These are phyloP conservation scores for Hevea brasiliensis DNA, from an alignment of 345 rosid species.

Conservation along the genomic window DNA sequence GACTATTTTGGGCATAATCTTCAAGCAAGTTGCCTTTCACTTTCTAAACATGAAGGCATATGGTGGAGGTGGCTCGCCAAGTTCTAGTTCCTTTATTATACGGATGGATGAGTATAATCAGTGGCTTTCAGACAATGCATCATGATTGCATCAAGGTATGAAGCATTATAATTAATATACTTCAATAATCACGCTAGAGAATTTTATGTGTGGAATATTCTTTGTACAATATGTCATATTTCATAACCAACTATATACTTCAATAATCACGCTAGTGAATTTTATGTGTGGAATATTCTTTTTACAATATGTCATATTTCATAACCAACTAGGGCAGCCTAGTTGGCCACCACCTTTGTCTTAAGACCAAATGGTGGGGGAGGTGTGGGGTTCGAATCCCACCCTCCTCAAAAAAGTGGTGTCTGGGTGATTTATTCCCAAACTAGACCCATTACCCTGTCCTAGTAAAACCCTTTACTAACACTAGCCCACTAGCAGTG, in stretches of 20 bases:
- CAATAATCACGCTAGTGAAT: background rate
- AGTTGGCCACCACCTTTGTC: too few species aligned
- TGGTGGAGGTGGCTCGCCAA: slow-evolving; percentile 75
- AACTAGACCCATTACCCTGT: too few species aligned
- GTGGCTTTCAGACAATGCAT: slow-evolving; percentile 44
- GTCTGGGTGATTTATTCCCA: too few species aligned
- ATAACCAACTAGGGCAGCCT: background rate
- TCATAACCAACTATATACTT: too few species aligned
- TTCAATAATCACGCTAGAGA: background rate
- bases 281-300: background rate
- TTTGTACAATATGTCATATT: background rate
- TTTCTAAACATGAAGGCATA: slow-evolving; percentile 58
- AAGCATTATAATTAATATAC: background rate
- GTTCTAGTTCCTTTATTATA: slow-evolving; percentile 82
- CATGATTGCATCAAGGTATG: background rate
- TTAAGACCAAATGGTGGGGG: too few species aligned
- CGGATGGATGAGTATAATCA: slow-evolving; percentile 85
- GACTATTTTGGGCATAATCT: background rate
- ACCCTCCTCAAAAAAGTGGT: too few species aligned
- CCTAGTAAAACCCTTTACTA: too few species aligned
- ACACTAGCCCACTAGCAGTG: too few species aligned
- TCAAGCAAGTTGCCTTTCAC: slow-evolving; percentile 6
- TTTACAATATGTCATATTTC: background rate
- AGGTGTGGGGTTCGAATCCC: too few species aligned
- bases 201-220: background rate